phyloP scores from a whole-genome alignment of 1,284 basidiomycete genomes.

The Prillingera fragicola region DNA sequence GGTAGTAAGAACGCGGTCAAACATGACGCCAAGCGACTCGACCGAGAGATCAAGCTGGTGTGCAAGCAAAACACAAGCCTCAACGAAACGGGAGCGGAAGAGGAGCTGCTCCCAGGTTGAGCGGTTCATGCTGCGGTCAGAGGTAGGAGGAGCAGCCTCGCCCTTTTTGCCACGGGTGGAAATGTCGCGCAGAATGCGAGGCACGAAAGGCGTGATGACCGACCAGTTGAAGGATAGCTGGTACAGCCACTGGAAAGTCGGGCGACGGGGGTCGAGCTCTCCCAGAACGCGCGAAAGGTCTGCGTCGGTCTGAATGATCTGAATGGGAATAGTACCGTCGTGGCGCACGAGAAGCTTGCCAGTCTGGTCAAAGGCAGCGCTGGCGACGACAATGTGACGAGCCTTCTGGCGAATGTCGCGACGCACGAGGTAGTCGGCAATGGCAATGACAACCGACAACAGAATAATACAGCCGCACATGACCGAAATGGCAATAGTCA shows the following conservation, averaged over 20 bases:
- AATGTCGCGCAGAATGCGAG: conserved; percentile 44
- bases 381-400: conserved; percentile 51
- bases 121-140: conserved; percentile 26
- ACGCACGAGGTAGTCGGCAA: conserved; percentile 45
- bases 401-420: conserved; percentile 47
- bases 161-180: conserved; percentile 19
- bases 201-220: conserved; percentile 49
- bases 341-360: conserved; percentile 51
- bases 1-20: conserved; percentile 51
- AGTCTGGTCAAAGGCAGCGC: conserved; percentile 51
- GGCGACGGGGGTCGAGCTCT: conserved; percentile 50
- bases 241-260: conserved; percentile 54
- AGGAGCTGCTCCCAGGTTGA: conserved; percentile 35
- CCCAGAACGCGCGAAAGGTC: conserved; percentile 48
- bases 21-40: conserved; percentile 60
- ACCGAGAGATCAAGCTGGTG: conserved; percentile 50
- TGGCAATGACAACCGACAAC: conserved; percentile 46
- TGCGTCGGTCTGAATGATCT: conserved; percentile 51
- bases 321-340: conserved; percentile 52
- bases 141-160: conserved; percentile 24
- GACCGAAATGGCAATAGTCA: conserved; percentile 50
- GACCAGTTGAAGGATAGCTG: conserved; percentile 53
- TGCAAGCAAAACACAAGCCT: conserved; percentile 50
- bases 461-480: conserved; percentile 52
- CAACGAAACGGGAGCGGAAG: conserved; percentile 51